phyloP scores from a whole-genome alignment of 371 early-diverging fungal genomes.

The Haplosporangium sp. region DNA sequence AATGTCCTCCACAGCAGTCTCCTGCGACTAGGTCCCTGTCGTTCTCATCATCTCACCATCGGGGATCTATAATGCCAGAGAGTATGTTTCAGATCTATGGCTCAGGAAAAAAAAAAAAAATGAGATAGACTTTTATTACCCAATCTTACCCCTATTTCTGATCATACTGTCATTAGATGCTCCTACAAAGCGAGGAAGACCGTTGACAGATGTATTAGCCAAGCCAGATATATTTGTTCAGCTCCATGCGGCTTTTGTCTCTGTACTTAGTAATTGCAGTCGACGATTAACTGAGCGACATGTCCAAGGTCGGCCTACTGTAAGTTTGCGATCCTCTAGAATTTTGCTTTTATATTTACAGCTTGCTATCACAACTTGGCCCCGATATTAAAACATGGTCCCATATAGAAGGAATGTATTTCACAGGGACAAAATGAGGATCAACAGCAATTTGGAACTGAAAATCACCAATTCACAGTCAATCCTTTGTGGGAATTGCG shows the following conservation, averaged over 20 bases:
- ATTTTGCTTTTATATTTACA: not conserved
- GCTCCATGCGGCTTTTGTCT: constrained; percentile 50
- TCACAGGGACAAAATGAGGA: constrained; percentile 3
- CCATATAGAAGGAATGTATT: constrained; percentile 25
- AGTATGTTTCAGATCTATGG: constrained; percentile 43
- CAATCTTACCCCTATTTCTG: not conserved
- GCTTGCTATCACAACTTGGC: not conserved
- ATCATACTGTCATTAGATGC: constrained; percentile 20
- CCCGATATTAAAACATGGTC: too few species aligned
- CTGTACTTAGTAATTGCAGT: constrained; percentile 49
- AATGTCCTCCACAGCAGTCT: constrained; percentile 61
- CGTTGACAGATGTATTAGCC: constrained; percentile 49
- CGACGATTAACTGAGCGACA: constrained; percentile 48
- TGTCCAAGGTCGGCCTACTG: constrained; percentile 39
- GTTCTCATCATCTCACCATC: constrained; percentile 57
- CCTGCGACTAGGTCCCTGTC: constrained; percentile 53
- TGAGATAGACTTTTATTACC: too few species aligned
- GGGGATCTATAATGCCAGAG: constrained; percentile 63
- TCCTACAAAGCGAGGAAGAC: constrained; percentile 52
- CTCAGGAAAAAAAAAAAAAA: not conserved
- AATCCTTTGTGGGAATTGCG: constrained; percentile 52
- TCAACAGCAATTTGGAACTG: not conserved
- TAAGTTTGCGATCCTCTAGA: not conserved
- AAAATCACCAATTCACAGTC: constrained; percentile 20
- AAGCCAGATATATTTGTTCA: constrained; percentile 57